phyloP scores from a whole-genome alignment of 441 rosid species.

The Biscutella laevigata region DNA sequence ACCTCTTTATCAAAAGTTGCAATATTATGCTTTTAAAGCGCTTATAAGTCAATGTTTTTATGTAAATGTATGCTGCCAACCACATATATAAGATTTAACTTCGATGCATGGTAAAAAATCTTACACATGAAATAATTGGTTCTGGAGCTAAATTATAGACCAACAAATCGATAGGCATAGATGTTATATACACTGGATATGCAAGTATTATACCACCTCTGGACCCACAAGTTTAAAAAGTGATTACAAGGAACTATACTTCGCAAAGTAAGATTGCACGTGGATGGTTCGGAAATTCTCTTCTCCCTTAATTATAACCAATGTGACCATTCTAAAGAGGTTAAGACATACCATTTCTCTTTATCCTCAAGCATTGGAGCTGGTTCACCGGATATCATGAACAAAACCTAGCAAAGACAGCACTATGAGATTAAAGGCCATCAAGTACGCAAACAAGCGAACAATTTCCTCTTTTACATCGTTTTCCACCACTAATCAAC shows the following conservation, averaged over 20 bases:
- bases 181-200: not conserved
- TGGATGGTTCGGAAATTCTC: not conserved
- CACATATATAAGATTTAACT: not conserved
- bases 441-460: conserved; percentile 3
- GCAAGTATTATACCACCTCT: not conserved
- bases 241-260: not conserved
- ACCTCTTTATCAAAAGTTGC: not conserved
- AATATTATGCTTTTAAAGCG: conserved; percentile 2
- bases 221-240: not conserved
- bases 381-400: conserved; percentile 97
- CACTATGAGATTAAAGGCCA: not conserved
- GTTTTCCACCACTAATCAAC: conserved; percentile 3
- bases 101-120: not conserved
- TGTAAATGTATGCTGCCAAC: not conserved
- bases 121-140: not conserved
- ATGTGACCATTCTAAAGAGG: conserved; percentile 15
- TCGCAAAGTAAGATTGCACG: not conserved
- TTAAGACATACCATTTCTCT: conserved; percentile 83
- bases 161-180: not conserved
- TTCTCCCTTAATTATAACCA: conserved; percentile 2
- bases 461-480: not conserved
- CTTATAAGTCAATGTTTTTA: not conserved
- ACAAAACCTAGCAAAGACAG: conserved; percentile 63
- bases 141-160: not conserved
- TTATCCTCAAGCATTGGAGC: conserved; percentile 99